Conservation (phyloP, 73 alveolate species). For the Halteria grandinella region DNA sequence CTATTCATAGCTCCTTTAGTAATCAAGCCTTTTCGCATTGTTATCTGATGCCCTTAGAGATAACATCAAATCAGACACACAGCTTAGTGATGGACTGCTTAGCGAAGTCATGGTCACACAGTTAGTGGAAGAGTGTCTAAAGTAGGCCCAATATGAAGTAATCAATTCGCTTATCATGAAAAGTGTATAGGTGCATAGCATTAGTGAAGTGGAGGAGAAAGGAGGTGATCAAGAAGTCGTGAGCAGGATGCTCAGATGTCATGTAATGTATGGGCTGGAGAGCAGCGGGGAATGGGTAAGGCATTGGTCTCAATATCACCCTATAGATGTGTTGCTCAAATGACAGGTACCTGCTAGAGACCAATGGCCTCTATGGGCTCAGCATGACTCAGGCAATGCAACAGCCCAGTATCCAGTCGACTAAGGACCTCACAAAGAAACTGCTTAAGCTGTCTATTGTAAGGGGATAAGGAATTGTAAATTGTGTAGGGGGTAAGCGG, state of each 20-base stretch:
- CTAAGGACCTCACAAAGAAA: neutral
- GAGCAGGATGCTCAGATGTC: neutral
- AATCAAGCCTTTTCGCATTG: neutral
- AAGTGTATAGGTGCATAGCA: neutral
- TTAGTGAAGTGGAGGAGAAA: neutral
- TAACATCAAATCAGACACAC: too few relatives aligned
- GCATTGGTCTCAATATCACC: neutral
- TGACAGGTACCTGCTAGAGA: constrained; percentile 26
- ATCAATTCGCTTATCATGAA: neutral
- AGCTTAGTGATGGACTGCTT: neutral
- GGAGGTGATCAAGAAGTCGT: neutral
- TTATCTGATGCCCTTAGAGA: too few relatives aligned
- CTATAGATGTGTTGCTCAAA: constrained; percentile 3
- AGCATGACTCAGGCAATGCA: too few relatives aligned
- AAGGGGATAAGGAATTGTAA: neutral
- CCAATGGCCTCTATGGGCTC: too few relatives aligned
- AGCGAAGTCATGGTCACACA: neutral
- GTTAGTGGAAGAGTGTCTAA: neutral
- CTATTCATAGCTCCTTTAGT: neutral
- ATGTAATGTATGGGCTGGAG: neutral
- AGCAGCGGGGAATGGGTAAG: neutral
- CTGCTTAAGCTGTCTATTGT: neutral
- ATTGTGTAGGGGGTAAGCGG: neutral
- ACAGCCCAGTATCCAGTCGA: neutral
- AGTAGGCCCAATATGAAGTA: neutral